phyloP scores from a whole-genome alignment of 805 yeast species.

The Zygosaccharomyces kombuchaensis region DNA sequence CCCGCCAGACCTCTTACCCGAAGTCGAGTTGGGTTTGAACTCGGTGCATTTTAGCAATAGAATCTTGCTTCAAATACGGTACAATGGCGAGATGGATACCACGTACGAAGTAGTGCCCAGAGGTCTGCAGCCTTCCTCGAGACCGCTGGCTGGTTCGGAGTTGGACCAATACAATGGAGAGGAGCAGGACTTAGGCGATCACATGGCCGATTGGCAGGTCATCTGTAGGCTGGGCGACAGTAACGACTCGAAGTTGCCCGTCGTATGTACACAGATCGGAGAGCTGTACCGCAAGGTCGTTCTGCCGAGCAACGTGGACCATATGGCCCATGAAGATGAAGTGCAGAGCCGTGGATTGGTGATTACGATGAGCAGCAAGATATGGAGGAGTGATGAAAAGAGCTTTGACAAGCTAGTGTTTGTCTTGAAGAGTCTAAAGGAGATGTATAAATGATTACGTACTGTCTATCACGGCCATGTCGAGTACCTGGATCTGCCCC shows the following conservation, averaged over 20 bases:
- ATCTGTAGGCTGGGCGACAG: constrained; percentile 45
- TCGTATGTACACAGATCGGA: constrained; percentile 43
- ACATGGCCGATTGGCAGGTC: constrained; percentile 42
- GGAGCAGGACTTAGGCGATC: constrained; percentile 24
- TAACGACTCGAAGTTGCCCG: constrained; percentile 43
- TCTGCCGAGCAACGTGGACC: constrained; percentile 17
- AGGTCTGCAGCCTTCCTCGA: constrained; percentile 22
- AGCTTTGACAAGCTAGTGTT: constrained; percentile 44
- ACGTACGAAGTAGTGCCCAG: constrained; percentile 40
- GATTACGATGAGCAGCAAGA: constrained; percentile 43
- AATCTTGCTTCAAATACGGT: constrained; percentile 26
- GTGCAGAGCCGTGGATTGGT: constrained; percentile 26
- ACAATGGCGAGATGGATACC: constrained; percentile 40
- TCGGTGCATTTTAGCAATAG: constrained; percentile 28
- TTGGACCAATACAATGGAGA: constrained; percentile 16
- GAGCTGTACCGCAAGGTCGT: constrained; percentile 32
- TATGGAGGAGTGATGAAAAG: constrained; percentile 38
- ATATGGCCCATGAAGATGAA: constrained; percentile 10
- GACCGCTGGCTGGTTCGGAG: constrained; percentile 19
- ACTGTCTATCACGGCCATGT: constrained; percentile 76
- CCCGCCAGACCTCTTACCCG: constrained; percentile 6
- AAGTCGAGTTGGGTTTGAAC: constrained; percentile 11
- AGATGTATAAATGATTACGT: constrained; percentile 21
- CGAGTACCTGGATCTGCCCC: constrained; percentile 71
- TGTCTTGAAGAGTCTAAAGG: constrained; percentile 36